These are phyloP conservation scores for Pyrenochaeta sp. DNA, from an alignment of 2,329 filamentous ascomycete species.

Conservation along the genomic window DNA sequence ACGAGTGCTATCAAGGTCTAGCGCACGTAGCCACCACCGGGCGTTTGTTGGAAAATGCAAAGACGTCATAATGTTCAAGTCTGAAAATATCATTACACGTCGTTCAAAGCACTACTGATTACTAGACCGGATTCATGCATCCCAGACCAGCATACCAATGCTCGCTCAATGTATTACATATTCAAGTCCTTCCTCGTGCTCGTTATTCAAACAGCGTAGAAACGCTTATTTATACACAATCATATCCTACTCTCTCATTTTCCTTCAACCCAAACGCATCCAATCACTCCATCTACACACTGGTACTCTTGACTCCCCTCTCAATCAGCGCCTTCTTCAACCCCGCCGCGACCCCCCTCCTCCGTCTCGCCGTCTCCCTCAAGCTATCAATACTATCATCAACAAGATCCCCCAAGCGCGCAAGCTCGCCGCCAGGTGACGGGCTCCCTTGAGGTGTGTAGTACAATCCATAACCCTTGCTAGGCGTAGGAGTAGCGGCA, in stretches of 20 bases:
- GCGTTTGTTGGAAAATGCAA: too few species aligned
- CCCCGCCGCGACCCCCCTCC: slow-evolving; percentile 50
- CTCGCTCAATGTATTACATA: slow-evolving; percentile 4
- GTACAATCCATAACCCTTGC: slow-evolving; percentile 46
- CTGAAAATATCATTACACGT: too few species aligned
- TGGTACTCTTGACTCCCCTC: slow-evolving; percentile 42
- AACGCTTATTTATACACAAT: slow-evolving; percentile 35
- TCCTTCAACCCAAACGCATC: not conserved
- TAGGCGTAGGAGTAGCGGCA: slow-evolving; percentile 28
- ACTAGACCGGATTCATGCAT: not conserved
- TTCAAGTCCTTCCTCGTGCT: not conserved
- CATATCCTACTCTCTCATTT: slow-evolving; percentile 6
- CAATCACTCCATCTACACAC: slow-evolving; percentile 14
- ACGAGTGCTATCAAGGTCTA: too few species aligned
- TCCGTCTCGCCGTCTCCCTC: slow-evolving; percentile 43
- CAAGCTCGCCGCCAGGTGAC: slow-evolving; percentile 32
- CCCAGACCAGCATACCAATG: not conserved
- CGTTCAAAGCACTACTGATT: too few species aligned
- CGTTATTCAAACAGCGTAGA: slow-evolving; percentile 23
- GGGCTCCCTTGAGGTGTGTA: slow-evolving; percentile 44
- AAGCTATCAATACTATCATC: slow-evolving; percentile 51
- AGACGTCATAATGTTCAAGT: too few species aligned
- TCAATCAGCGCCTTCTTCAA: slow-evolving; percentile 49
- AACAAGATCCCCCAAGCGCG: slow-evolving; percentile 52
- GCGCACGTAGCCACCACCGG: too few species aligned